Percentiles rank a stretch among this genome's conserved stretches.
Evolutionary conservation across 2,329 filamentous ascomycete species (phyloP).

Genomic region (Colletotrichum sp.): DNA sequence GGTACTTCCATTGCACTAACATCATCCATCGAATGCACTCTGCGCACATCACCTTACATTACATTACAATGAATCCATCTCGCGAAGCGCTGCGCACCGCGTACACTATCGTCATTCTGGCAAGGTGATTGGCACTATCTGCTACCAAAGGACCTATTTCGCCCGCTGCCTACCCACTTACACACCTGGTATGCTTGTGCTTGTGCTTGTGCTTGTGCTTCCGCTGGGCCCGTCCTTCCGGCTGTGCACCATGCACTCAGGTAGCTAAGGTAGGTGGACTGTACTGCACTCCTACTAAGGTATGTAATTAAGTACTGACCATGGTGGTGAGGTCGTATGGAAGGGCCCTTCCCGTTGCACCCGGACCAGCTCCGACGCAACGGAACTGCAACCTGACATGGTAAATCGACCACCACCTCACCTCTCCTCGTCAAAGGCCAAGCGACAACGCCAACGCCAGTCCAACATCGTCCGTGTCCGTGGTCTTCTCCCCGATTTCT

Average conservation of each 20-base stretch:
- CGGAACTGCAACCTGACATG: neutral
- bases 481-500: slow-evolving; percentile 8
- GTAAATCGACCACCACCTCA: neutral
- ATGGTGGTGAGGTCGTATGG: neutral
- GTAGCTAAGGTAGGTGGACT: neutral
- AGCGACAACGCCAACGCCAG: neutral
- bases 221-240: neutral
- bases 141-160: neutral
- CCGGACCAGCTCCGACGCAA: neutral
- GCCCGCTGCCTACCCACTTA: neutral
- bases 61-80: neutral
- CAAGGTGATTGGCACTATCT: neutral
- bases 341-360: neutral
- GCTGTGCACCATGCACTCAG: neutral
- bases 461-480: neutral
- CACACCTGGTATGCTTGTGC: neutral
- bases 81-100: neutral
- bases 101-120: neutral
- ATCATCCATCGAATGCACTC: neutral
- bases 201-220: neutral
- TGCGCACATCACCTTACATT: neutral
- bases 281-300: neutral
- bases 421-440: neutral
- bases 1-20: neutral
- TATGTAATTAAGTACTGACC: neutral